These are phyloP conservation scores for Triadica sebifera DNA, from an alignment of 345 rosid genomes.

Conservation along the genomic window DNA sequence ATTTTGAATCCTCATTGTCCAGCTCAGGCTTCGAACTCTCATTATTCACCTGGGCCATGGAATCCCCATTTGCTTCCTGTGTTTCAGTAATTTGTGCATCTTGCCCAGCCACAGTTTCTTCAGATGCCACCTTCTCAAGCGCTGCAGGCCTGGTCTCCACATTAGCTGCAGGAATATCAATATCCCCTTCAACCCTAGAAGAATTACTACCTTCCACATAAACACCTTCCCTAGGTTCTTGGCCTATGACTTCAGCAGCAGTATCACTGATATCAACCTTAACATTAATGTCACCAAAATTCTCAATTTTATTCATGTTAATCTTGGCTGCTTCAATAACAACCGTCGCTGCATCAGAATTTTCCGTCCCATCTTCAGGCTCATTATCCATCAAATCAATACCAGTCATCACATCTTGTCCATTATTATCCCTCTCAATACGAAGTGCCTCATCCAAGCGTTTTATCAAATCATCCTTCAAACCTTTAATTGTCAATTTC, in stretches of 20 bases:
- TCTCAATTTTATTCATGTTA: conserved; percentile 24
- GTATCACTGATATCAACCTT: conserved; percentile 42
- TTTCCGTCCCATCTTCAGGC: conserved; percentile 19
- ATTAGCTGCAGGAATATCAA: conserved; percentile 15
- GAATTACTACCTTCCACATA: conserved; percentile 10
- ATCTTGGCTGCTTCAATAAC: conserved; percentile 26
- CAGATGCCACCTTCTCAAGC: conserved; percentile 34
- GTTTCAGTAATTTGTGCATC: conserved; percentile 33
- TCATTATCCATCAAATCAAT: conserved; percentile 18
- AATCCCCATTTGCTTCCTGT: conserved; percentile 15
- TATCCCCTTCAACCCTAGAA: conserved; percentile 28
- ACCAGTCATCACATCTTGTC: conserved; percentile 37
- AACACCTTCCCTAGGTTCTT: conserved; percentile 23
- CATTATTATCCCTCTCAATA: conserved; percentile 51
- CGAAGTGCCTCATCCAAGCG: conserved; percentile 76
- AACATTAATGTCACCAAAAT: conserved; percentile 40
- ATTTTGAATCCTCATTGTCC: no score
- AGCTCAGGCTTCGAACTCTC: no score
- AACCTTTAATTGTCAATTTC: conserved; percentile 59
- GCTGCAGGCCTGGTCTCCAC: conserved; percentile 23
- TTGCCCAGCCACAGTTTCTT: conserved; percentile 32
- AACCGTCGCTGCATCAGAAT: conserved; percentile 27
- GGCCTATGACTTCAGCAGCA: conserved; percentile 30
- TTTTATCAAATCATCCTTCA: conserved; percentile 84
- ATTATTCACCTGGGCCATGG: conserved; percentile 47